Percentiles rank a stretch among this genome's conserved stretches.
These are phyloP conservation scores for Penicillium expansum DNA, from an alignment of 2,329 filamentous ascomycete species.

Conservation along the genomic window DNA sequence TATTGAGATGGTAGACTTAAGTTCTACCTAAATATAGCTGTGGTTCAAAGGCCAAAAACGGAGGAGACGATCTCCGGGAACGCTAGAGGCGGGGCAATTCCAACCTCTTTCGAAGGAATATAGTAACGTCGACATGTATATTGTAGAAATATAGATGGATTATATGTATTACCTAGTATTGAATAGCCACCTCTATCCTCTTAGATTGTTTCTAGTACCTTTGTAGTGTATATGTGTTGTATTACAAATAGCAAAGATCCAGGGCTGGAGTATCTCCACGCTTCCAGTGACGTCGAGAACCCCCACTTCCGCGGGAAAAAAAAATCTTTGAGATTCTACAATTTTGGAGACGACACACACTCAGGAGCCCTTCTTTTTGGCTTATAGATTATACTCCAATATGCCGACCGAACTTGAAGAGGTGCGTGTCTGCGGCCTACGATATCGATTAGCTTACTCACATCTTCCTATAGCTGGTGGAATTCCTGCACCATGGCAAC, in stretches of 20 bases:
- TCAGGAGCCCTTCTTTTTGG: neutral
- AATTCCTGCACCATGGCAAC: conserved; percentile 89
- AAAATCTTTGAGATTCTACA: conserved; percentile 9
- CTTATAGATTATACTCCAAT: conserved; percentile 21
- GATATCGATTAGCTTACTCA: neutral
- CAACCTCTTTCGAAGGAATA: neutral
- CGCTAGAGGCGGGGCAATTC: conserved; percentile 6
- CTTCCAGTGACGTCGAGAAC: conserved; percentile 16
- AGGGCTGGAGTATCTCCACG: conserved; percentile 1
- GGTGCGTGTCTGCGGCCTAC: conserved; percentile 45
- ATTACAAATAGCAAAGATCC: neutral
- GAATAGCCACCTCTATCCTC: neutral
- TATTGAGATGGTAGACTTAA: neutral
- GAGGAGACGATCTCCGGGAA: neutral
- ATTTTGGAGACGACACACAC: neutral
- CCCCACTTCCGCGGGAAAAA: conserved; percentile 18
- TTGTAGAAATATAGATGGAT: no score
- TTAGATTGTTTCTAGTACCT: neutral
- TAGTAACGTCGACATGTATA: neutral
- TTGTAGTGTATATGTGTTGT: neutral
- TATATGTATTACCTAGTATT: neutral
- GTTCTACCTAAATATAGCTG: neutral
- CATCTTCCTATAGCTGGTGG: conserved; percentile 51
- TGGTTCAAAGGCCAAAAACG: neutral
- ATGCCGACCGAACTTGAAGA: conserved; percentile 79